Evolutionary conservation across 352 stramenopile genomes (phyloP), one percentile per base, ranked within the genome.

Genomic region (Peronospora tabacina): DNA sequence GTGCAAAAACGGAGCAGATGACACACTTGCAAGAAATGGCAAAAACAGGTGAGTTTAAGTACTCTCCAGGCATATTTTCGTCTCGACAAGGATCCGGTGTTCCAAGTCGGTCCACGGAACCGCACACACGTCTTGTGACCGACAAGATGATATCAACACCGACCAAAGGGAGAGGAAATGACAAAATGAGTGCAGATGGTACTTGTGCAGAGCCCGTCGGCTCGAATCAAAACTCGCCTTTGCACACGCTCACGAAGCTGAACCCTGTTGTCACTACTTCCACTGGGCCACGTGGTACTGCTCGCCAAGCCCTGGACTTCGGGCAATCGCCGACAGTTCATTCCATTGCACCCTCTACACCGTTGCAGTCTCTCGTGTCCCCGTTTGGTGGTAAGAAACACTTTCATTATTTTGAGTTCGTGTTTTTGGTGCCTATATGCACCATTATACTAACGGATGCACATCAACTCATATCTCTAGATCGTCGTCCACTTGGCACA

Each of bases 11-110:
- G 12, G 59, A 69, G 10, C 45, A 66, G 34, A 34, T 49, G 35
- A 51, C 51, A 49, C 55, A 64, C 47, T 56, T 55, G 19, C 53
- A 71, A 22, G 54, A 67, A 36, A 51, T 64, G 30, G 29, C 49
- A 3, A 51, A 56, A 19, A 26, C 49, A 40, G 50, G 47, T 4
- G 45, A 49, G 16, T 63, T 70, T 35, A 49, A 66, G 29, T 90
- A 90, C 47, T 75, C 66, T 16, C 79, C 79, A 13, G 79, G 76
- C 10, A 85, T 87, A 37, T 87, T 71, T 47, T 90, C 79, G 11
- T 74, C 69, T 26, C 73, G 63, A 13, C 75, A 75, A 49, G 70
- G 66, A 7, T 68, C 65, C 13, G 59, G 55, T 36, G 50, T 65
- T 9, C 66, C 53, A 13, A 61, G 51, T 10, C 63, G 48, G 48